These are phyloP conservation scores for Hygrophoropsis aurantiaca DNA, from an alignment of 768 basidiomycete species.

Conservation along the genomic window DNA sequence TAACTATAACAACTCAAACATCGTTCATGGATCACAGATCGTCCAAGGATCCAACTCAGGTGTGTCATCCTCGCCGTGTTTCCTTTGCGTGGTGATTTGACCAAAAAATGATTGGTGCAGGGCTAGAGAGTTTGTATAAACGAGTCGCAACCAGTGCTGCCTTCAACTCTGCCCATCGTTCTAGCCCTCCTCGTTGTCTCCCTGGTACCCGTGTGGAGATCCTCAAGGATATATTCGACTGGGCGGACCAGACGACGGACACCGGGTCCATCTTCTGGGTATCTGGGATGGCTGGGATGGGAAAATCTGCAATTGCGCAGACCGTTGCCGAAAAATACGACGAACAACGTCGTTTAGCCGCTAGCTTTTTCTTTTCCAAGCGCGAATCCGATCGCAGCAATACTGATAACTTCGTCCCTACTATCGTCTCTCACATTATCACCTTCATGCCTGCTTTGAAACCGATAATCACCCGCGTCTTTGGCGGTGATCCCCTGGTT, in stretches of 20 bases:
- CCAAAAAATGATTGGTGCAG: too few relatives aligned
- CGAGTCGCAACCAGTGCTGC: too few relatives aligned
- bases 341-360: conserved; percentile 21
- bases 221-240: conserved; percentile 12
- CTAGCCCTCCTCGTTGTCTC: conserved; percentile 15
- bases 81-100: too few relatives aligned
- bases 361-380: conserved; percentile 35
- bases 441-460: conserved; percentile 13
- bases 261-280: conserved; percentile 19
- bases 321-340: conserved; percentile 24
- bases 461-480: conserved; percentile 13
- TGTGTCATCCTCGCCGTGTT: too few relatives aligned
- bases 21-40: too few relatives aligned
- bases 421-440: conserved; percentile 32
- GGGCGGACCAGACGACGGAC: conserved; percentile 9
- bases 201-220: conserved; percentile 17
- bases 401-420: conserved; percentile 24
- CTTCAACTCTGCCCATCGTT: conserved; percentile 16
- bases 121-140: too few relatives aligned
- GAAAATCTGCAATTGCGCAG: conserved; percentile 27
- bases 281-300: conserved; percentile 19
- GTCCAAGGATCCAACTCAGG: too few relatives aligned
- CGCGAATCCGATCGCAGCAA: conserved; percentile 20
- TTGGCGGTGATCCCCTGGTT: conserved; percentile 19
- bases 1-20: too few relatives aligned